phyloP scores from a whole-genome alignment of 805 yeast genomes.

The Alloascoidea africana region DNA sequence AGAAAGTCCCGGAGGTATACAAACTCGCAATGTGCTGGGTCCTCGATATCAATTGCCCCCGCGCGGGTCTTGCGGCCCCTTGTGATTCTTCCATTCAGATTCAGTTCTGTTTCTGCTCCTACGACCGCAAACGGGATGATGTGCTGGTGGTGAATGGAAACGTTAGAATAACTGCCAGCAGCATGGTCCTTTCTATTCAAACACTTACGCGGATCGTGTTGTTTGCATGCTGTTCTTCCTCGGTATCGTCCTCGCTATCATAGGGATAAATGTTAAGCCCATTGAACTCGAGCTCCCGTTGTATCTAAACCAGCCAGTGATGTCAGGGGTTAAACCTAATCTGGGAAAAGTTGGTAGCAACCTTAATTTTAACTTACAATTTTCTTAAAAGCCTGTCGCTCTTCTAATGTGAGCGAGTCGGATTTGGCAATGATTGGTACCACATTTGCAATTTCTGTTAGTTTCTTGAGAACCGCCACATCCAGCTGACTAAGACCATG shows the following conservation, averaged over 20 bases:
- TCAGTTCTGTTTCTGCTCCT: constrained; percentile 72
- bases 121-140: constrained; percentile 83
- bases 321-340: too few species aligned
- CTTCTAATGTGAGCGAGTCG: constrained; percentile 77
- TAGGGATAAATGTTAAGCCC: constrained; percentile 68
- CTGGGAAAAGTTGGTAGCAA: too few species aligned
- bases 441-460: constrained; percentile 83
- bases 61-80: constrained; percentile 89
- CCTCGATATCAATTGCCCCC: constrained; percentile 90
- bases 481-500: constrained; percentile 78
- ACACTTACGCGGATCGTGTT: constrained; percentile 26
- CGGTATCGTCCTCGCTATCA: constrained; percentile 36
- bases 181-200: not conserved
- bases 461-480: constrained; percentile 63
- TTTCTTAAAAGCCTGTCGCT: constrained; percentile 67
- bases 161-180: too few species aligned
- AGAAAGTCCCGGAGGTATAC: constrained; percentile 86
- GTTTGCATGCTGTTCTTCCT: constrained; percentile 18
- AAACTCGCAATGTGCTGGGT: constrained; percentile 91
- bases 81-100: constrained; percentile 62
- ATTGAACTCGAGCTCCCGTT: constrained; percentile 60
- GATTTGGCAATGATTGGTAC: constrained; percentile 93
- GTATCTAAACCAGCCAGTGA: constrained; percentile 19
- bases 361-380: too few species aligned
- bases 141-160: too few species aligned